Conservation (phyloP, 2,329 filamentous ascomycete species). For the Botrytis cinerea region DNA sequence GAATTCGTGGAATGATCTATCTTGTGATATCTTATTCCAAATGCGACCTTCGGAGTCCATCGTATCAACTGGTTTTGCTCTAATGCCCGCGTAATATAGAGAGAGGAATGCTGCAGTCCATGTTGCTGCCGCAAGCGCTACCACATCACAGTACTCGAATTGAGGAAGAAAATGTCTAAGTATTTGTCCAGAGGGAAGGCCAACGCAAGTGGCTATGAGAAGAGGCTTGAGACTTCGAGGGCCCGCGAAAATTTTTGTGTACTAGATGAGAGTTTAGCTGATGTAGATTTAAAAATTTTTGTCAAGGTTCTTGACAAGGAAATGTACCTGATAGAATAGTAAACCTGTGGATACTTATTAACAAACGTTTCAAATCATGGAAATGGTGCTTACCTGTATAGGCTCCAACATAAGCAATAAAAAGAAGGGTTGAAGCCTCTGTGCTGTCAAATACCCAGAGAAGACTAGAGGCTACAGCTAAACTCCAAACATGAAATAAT, state of each 20-base stretch:
- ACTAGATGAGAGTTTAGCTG: conserved; percentile 42
- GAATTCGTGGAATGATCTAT: conserved; percentile 21
- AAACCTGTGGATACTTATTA: conserved; percentile 10
- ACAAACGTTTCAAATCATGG: background rate
- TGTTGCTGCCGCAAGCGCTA: conserved; percentile 51
- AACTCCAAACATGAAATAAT: conserved; percentile 45
- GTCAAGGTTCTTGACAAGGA: background rate
- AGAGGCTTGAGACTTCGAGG: conserved; percentile 51
- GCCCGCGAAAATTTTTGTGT: conserved; percentile 54
- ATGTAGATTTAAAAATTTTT: background rate
- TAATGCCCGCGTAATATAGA: conserved; percentile 21
- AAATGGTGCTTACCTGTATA: conserved; percentile 42
- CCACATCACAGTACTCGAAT: conserved; percentile 50
- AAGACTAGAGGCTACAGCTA: conserved; percentile 45
- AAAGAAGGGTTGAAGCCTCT: conserved; percentile 49
- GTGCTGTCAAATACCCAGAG: conserved; percentile 54
- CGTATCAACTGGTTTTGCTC: conserved; percentile 11
- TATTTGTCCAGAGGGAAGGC: conserved; percentile 50
- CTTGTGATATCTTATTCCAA: conserved; percentile 21
- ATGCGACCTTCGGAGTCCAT: conserved; percentile 3
- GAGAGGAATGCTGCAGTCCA: conserved; percentile 51
- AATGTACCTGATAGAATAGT: conserved; percentile 22
- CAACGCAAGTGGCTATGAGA: conserved; percentile 48
- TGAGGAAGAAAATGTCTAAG: conserved; percentile 45
- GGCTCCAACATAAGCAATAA: conserved; percentile 42